Conservation (phyloP, 306 rosid genomes). For the Purshia tridentata region DNA sequence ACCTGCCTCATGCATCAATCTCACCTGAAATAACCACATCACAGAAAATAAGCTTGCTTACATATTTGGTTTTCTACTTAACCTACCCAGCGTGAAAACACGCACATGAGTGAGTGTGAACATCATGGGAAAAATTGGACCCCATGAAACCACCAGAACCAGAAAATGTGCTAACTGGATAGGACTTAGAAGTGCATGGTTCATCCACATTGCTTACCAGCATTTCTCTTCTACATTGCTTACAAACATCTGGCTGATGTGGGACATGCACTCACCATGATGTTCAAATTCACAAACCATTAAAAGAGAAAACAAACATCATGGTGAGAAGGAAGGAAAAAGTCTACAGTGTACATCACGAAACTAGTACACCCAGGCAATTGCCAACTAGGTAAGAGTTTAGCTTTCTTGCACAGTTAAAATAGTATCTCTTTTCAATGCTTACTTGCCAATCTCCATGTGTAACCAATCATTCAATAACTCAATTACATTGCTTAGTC, state of each 20-base stretch:
- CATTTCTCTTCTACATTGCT: neutral
- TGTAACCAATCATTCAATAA: neutral
- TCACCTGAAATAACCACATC: slow-evolving; percentile 55
- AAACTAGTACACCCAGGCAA: no score
- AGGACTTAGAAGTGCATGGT: neutral
- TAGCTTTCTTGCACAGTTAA: neutral
- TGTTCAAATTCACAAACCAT: neutral
- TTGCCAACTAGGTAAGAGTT: neutral
- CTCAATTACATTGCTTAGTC: neutral
- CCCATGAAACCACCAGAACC: neutral
- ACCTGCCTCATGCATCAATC: slow-evolving; percentile 88
- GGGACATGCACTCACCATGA: neutral
- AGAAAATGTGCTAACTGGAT: neutral
- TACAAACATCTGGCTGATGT: neutral
- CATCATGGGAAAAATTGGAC: neutral
- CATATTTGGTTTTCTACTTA: neutral
- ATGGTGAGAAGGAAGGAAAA: no score
- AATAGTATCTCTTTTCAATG: no score
- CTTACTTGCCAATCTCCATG: neutral
- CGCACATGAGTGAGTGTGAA: neutral
- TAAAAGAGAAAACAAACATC: no score
- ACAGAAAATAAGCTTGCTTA: slow-evolving; percentile 14
- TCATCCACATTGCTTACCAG: neutral
- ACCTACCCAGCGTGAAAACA: no score
- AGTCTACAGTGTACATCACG: no score